phyloP scores from a whole-genome alignment of 2,329 filamentous ascomycete species.

The Xylaria sp. region DNA sequence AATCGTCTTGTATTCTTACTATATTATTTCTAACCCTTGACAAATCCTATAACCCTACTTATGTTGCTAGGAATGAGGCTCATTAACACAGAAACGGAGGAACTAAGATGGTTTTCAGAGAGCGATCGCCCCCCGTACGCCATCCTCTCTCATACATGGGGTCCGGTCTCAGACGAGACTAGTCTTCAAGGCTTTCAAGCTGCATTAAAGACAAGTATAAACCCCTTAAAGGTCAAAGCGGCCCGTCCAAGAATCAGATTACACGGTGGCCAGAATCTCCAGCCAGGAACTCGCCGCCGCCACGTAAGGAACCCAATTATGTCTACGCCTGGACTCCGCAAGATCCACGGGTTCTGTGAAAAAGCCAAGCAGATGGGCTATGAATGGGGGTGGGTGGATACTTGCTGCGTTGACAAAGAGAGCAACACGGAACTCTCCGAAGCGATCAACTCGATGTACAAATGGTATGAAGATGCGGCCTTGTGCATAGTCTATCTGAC shows the following conservation, averaged over 20 bases:
- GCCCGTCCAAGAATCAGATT: no score
- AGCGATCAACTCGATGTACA: background rate
- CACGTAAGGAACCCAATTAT: no score
- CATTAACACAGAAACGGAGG: background rate
- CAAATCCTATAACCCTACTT: no score
- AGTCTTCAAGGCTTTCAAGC: background rate
- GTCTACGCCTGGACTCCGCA: background rate
- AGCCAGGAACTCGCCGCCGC: no score
- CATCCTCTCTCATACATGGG: background rate
- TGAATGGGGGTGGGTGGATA: background rate
- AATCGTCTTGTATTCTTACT: no score
- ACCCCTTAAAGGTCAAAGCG: no score
- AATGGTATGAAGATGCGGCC: background rate
- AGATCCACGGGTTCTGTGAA: background rate
- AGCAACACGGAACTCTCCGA: no score
- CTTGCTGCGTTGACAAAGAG: background rate
- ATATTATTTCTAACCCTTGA: no score
- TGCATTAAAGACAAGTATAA: background rate
- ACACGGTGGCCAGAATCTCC: no score
- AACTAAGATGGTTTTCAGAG: background rate
- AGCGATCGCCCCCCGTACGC: background rate
- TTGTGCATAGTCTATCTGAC: background rate
- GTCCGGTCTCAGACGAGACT: background rate
- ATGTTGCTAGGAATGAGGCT: no score
- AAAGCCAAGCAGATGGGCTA: background rate